These are phyloP conservation scores for Epichloe amarillans DNA, from an alignment of 2,329 filamentous ascomycete genomes.

Conservation along the genomic window DNA sequence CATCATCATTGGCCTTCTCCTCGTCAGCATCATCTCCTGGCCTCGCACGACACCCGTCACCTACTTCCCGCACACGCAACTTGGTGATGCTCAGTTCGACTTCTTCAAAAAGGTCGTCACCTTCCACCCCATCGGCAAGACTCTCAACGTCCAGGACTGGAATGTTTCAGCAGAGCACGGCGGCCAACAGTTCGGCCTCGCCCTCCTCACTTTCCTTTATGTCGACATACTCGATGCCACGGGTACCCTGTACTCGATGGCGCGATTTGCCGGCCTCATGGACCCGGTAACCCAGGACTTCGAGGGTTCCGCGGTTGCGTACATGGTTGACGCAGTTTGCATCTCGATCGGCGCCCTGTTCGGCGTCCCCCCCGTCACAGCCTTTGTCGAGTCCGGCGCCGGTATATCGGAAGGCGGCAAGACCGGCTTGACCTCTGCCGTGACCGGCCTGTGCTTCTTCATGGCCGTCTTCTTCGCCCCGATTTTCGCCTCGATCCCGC, in stretches of 20 bases:
- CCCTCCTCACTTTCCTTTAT: slow-evolving; percentile 79
- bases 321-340: slow-evolving; percentile 65
- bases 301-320: slow-evolving; percentile 71
- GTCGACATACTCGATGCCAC: slow-evolving; percentile 83
- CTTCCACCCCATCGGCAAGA: slow-evolving; percentile 63
- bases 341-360: slow-evolving; percentile 72
- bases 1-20: slow-evolving; percentile 68
- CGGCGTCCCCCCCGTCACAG: slow-evolving; percentile 69
- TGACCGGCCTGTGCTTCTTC: slow-evolving; percentile 72
- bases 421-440: slow-evolving; percentile 71
- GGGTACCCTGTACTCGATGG: slow-evolving; percentile 82
- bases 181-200: slow-evolving; percentile 67
- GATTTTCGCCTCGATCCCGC: slow-evolving; percentile 79
- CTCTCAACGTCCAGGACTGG: slow-evolving; percentile 62
- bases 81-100: slow-evolving; percentile 60
- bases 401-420: slow-evolving; percentile 80
- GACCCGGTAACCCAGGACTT: slow-evolving; percentile 78
- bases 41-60: slow-evolving; percentile 63
- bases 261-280: slow-evolving; percentile 66
- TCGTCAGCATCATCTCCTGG: slow-evolving; percentile 84
- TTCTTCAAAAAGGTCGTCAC: slow-evolving; percentile 83
- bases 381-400: slow-evolving; percentile 80
- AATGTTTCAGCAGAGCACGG: slow-evolving; percentile 51
- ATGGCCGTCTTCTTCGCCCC: slow-evolving; percentile 81
- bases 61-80: slow-evolving; percentile 60